phyloP scores from a whole-genome alignment of 176 grass and related monocot genomes.

The Calamus simplicifolius region DNA sequence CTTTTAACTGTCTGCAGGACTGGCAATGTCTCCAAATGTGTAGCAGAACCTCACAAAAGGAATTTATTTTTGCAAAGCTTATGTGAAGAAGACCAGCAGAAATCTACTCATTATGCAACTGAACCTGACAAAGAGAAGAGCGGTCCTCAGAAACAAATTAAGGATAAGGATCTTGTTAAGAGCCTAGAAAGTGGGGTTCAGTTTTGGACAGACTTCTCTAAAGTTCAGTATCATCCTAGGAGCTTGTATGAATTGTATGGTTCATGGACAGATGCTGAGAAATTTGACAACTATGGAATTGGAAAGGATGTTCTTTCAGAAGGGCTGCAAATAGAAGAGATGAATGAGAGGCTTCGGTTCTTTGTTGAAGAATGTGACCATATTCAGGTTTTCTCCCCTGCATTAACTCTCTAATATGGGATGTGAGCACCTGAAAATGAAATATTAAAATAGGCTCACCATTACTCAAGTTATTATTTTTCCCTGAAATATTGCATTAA shows the following conservation, averaged over 20 bases:
- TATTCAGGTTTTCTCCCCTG: constrained; percentile 59
- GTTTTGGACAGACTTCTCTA: constrained; percentile 89
- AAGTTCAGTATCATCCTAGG: constrained; percentile 87
- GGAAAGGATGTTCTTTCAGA: constrained; percentile 73
- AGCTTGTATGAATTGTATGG: constrained; percentile 72
- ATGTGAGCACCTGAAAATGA: too few species aligned
- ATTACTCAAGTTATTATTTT: too few species aligned
- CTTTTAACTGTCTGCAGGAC: constrained; percentile 31
- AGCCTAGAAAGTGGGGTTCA: constrained; percentile 59
- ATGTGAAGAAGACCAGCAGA: constrained; percentile 49
- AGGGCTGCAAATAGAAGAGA: constrained; percentile 73
- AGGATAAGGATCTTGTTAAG: constrained; percentile 67
- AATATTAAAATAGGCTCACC: too few species aligned
- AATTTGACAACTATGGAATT: constrained; percentile 63
- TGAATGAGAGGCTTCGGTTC: constrained; percentile 86
- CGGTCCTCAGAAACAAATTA: constrained; percentile 15
- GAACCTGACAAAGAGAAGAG: constrained; percentile 12
- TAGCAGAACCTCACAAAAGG: constrained; percentile 42
- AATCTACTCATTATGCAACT: constrained; percentile 11
- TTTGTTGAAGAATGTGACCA: constrained; percentile 97
- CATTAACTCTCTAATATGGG: too few species aligned
- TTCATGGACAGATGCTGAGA: constrained; percentile 87
- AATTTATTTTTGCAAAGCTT: constrained; percentile 92
- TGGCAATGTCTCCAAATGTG: constrained; percentile 59
- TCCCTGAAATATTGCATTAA: too few species aligned